These are phyloP conservation scores for Cryptosporidium baileyi DNA, from an alignment of 169 alveolate genomes.

Conservation along the genomic window DNA sequence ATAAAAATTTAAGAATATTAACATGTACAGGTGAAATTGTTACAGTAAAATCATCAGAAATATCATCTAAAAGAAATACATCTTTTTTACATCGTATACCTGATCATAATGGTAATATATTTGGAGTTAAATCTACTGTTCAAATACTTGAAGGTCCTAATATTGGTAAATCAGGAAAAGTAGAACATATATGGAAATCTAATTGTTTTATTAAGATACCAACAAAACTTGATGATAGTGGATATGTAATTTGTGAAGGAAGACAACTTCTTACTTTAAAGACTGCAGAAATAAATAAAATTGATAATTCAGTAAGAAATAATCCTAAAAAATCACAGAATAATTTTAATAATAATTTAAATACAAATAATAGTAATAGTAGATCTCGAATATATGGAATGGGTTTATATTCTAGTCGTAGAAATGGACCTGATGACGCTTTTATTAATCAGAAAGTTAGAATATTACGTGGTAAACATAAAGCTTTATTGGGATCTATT, in stretches of 20 bases:
- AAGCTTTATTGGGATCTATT: conserved; percentile 58
- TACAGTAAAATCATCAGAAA: conserved; percentile 55
- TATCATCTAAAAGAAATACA: conserved; percentile 53
- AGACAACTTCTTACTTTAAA: conserved; percentile 15
- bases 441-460: conserved; percentile 39
- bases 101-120: conserved; percentile 35
- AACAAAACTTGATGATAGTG: conserved; percentile 43
- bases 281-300: conserved; percentile 5
- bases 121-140: conserved; percentile 65
- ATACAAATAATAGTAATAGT: neutral
- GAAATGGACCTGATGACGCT: conserved; percentile 61
- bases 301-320: neutral
- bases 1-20: conserved; percentile 75
- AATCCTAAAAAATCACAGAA: neutral
- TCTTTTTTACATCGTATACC: conserved; percentile 54
- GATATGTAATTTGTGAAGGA: conserved; percentile 52
- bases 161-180: conserved; percentile 55
- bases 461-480: conserved; percentile 38
- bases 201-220: conserved; percentile 57
- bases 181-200: conserved; percentile 68
- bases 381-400: conserved; percentile 17
- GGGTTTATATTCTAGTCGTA: conserved; percentile 28
- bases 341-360: neutral
- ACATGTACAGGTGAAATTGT: conserved; percentile 47
- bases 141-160: conserved; percentile 28